Evolutionary conservation across 2,329 filamentous ascomycete species (phyloP), one percentile per base, ranked within the genome.

Genomic region (Fusarium devonianum): DNA sequence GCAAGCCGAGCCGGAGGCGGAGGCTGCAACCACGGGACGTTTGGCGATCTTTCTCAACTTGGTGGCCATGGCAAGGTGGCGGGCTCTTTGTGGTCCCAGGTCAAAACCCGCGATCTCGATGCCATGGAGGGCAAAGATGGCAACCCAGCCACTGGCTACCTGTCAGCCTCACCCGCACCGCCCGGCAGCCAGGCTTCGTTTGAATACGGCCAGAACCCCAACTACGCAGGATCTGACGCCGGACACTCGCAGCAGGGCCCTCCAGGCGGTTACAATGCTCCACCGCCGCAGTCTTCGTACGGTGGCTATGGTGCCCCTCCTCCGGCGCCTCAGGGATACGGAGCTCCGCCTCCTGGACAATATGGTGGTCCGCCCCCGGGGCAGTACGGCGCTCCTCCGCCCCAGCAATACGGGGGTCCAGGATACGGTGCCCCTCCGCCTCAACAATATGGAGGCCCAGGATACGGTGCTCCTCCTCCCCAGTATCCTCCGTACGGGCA

Each of bases 31-130:
- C 76, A 78, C n/a, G 75, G 79, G 32, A 75, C 74, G 50, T 64
- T 73, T 66, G 65, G 76, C 60, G 62, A 69, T n/a, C 63, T 74
- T n/a, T 69, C 72, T 32, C 70, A 75, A 40, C 65, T 72, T 12
- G 80, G 81, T 9, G 80, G 81, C 9, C 80, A 83, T 59, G 82
- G 83, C 17, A 83, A 82, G 61, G 81, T 83, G 2, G 73, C 78
- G 0, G 83, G 80, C 4, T 82, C 80, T 0, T 74, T 87, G 4
- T 87, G 84, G 82, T 77, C 77, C 8, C 81, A 87, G 62, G 81
- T 87, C 44, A 78, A 80, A 58, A 80, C 78, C 3, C 76, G 83
- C 49, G 83, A 87, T 55, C 67, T 85, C 10, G 73, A 76, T 40
- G 79, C 80, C 10, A 79, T 84, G 77, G 76, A 75, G 29, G 80